Evolutionary conservation across 208 protist genomes (phyloP).

Genomic region (Trypanosoma melophagium): DNA sequence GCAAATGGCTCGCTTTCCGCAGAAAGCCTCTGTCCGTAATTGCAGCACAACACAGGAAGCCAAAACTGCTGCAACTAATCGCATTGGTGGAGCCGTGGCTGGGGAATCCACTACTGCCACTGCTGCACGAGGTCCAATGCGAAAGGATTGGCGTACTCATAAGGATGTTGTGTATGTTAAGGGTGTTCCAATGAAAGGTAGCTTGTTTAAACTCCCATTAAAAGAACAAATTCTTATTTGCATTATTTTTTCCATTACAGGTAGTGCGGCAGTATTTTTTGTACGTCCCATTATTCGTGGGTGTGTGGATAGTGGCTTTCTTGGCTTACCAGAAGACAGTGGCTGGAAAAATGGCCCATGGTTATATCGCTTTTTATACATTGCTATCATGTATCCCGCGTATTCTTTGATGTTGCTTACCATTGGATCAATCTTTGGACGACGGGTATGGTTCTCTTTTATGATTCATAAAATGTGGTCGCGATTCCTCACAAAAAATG

Average conservation of each 20-base stretch:
- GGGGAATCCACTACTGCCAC: slow-evolving; percentile 24
- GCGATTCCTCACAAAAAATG: slow-evolving; percentile 67
- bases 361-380: slow-evolving; percentile 81
- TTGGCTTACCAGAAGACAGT: slow-evolving; percentile 70
- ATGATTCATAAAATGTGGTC: slow-evolving; percentile 92
- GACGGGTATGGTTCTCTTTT: slow-evolving; percentile 87
- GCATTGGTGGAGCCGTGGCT: slow-evolving; percentile 21
- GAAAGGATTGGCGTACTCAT: slow-evolving; percentile 80
- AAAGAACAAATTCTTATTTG: slow-evolving; percentile 81
- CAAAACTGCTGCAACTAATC: slow-evolving; percentile 28
- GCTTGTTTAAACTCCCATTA: slow-evolving; percentile 70
- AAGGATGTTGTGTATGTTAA: slow-evolving; percentile 81
- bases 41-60: slow-evolving; percentile 30
- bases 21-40: slow-evolving; percentile 2
- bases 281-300: slow-evolving; percentile 76
- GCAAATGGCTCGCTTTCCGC: slow-evolving; percentile 21
- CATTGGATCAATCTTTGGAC: slow-evolving; percentile 70
- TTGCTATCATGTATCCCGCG: slow-evolving; percentile 77
- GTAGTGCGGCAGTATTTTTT: slow-evolving; percentile 59
- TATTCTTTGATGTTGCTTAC: slow-evolving; percentile 82
- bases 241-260: slow-evolving; percentile 80
- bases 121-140: slow-evolving; percentile 36
- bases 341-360: slow-evolving; percentile 79
- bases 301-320: slow-evolving; percentile 70
- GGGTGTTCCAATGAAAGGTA: slow-evolving; percentile 74